Evolutionary conservation across 1,284 basidiomycete genomes (phyloP).

Genomic region (Neolentinus lepideus): DNA sequence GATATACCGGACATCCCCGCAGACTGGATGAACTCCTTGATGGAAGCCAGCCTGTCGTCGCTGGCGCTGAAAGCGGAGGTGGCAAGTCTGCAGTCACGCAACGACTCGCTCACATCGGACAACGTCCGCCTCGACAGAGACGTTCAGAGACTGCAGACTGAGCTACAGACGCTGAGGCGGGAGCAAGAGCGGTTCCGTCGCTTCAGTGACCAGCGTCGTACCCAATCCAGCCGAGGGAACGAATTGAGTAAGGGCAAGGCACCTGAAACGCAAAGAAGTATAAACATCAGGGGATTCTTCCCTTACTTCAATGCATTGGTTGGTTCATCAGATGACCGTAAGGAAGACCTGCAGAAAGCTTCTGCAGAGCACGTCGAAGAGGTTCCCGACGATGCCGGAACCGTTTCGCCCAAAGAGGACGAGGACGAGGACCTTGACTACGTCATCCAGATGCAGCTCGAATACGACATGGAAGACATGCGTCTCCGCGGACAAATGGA

Average conservation of each 20-base stretch:
- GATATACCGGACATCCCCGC: conserved; percentile 10
- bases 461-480: conserved; percentile 39
- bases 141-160: conserved; percentile 18
- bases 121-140: conserved; percentile 19
- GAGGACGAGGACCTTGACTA: conserved; percentile 16
- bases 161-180: conserved; percentile 19
- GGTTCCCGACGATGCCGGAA: no score
- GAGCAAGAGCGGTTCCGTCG: conserved; percentile 8
- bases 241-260: not conserved
- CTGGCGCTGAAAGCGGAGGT: conserved; percentile 35
- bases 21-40: conserved; percentile 26
- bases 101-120: conserved; percentile 22
- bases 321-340: no score
- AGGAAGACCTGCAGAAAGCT: no score
- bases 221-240: not conserved
- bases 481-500: conserved; percentile 28
- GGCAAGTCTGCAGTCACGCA: conserved; percentile 25
- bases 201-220: not conserved
- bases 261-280: not conserved
- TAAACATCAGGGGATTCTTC: not conserved
- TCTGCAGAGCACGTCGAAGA: no score
- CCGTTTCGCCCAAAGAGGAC: not conserved
- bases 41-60: conserved; percentile 40
- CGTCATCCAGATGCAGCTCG: conserved; percentile 32
- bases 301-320: not conserved